These are phyloP conservation scores for Penicillium turbatum DNA, from an alignment of 495 filamentous ascomycete species.

Conservation along the genomic window DNA sequence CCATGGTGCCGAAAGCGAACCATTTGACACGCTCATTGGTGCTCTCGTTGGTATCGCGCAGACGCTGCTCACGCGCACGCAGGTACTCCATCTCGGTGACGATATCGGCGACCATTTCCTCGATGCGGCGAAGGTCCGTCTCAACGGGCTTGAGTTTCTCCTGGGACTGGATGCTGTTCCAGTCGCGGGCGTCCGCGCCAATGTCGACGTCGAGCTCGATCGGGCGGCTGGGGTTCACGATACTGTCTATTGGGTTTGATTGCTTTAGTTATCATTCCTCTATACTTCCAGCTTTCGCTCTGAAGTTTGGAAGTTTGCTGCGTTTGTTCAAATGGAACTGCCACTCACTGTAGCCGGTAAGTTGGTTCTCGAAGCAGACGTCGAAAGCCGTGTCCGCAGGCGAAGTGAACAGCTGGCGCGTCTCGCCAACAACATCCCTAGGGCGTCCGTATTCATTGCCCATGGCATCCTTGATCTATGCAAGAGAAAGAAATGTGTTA, in stretches of 20 bases:
- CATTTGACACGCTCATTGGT: constrained; percentile 98
- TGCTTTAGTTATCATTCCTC: not conserved
- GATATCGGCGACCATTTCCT: constrained; percentile 78
- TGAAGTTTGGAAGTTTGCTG: not conserved
- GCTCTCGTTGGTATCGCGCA: constrained; percentile 98
- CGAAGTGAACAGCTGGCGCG: constrained; percentile 91
- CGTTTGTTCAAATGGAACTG: not conserved
- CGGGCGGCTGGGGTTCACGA: constrained; percentile 62
- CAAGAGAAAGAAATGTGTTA: constrained; percentile 12
- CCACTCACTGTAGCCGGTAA: constrained; percentile 56
- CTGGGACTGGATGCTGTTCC: constrained; percentile 90
- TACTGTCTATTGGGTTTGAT: constrained; percentile 22
- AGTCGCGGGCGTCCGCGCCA: constrained; percentile 96
- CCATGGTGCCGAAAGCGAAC: constrained; percentile 95
- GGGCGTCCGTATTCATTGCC: constrained; percentile 93
- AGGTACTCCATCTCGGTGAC: constrained; percentile 92
- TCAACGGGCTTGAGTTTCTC: constrained; percentile 99
- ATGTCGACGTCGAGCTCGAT: constrained; percentile 98
- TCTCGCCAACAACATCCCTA: constrained; percentile 87
- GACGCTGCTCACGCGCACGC: constrained; percentile 81
- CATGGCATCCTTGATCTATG: constrained; percentile 86
- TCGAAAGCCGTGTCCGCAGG: constrained; percentile 92
- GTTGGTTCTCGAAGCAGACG: constrained; percentile 91
- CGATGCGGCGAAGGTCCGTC: constrained; percentile 89
- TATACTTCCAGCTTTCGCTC: too few relatives aligned